Evolutionary conservation across 257 asterid species (phyloP).

Genomic region (Hygrophila difformis): DNA sequence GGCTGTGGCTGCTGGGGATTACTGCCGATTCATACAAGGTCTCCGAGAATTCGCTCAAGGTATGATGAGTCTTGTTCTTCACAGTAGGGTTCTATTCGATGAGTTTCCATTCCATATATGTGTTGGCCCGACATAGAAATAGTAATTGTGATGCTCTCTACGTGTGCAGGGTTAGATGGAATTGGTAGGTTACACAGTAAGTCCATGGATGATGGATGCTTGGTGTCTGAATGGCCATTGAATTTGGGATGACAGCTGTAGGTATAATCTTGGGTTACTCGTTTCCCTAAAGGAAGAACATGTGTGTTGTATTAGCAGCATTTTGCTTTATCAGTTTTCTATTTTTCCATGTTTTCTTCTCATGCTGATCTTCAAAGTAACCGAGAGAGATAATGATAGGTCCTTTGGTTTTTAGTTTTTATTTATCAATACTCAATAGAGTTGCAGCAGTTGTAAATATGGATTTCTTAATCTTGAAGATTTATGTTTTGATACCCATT

Average conservation of each 20-base stretch:
- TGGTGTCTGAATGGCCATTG: conserved; percentile 27
- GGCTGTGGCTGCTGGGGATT: conserved; percentile 52
- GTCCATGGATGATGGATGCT: conserved; percentile 24
- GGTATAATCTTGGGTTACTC: conserved; percentile 23
- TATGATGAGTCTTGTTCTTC: conserved; percentile 14
- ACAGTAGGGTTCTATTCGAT: background rate
- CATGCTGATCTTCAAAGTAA: conserved; percentile 17
- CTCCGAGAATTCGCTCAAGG: conserved; percentile 51
- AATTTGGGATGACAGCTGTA: conserved; percentile 28
- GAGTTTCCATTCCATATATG: too few relatives aligned
- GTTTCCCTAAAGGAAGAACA: conserved; percentile 18
- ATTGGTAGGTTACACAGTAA: conserved; percentile 5
- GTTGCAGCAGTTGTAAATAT: conserved; percentile 37
- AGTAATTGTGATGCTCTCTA: conserved; percentile 7
- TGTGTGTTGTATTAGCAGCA: conserved; percentile 16
- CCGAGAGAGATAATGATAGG: conserved; percentile 17
- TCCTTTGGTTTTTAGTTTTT: too few relatives aligned
- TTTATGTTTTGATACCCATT: conserved; percentile 10
- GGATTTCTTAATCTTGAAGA: conserved; percentile 20
- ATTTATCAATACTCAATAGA: conserved; percentile 24
- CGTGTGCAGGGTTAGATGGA: conserved; percentile 45
- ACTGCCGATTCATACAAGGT: conserved; percentile 64
- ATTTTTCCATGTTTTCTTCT: too few relatives aligned
- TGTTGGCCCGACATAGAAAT: too few relatives aligned
- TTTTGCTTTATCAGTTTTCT: background rate